These are phyloP conservation scores for Herpetospermum pedunculosum DNA, from an alignment of 306 rosid species.

Conservation along the genomic window DNA sequence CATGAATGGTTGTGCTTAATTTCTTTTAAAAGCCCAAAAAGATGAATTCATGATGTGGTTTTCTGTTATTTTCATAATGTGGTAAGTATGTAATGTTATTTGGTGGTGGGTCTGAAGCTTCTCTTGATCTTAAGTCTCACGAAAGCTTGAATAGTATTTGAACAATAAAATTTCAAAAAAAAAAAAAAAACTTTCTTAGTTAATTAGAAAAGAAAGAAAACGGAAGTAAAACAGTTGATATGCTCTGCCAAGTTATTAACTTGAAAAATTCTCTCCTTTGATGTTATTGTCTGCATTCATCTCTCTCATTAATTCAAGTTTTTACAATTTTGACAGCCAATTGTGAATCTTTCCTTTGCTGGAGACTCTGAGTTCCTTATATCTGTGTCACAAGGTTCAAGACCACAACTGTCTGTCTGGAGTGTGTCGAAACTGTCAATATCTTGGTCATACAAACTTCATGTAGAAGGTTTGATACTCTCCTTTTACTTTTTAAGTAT, in stretches of 20 bases:
- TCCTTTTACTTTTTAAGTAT: slow-evolving; percentile 6
- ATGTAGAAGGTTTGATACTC: slow-evolving; percentile 54
- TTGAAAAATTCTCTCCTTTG: too few relatives aligned
- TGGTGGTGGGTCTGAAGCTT: background rate
- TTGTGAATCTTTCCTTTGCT: slow-evolving; percentile 51
- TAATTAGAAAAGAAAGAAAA: background rate
- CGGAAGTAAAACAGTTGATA: background rate
- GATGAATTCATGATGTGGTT: background rate
- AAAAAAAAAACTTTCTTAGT: background rate
- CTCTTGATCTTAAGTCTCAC: background rate
- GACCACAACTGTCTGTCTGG: slow-evolving; percentile 67
- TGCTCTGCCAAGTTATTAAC: background rate
- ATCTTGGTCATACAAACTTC: slow-evolving; percentile 81
- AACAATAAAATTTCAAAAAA: background rate
- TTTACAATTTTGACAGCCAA: slow-evolving; percentile 39
- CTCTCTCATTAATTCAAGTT: background rate
- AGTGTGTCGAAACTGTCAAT: slow-evolving; percentile 47
- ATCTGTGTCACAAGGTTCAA: slow-evolving; percentile 56
- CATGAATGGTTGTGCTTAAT: background rate
- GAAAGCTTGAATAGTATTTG: background rate
- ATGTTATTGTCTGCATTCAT: background rate
- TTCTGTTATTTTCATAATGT: background rate
- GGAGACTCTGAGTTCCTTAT: slow-evolving; percentile 73
- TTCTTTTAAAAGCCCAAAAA: background rate
- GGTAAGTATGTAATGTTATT: background rate